Conservation (phyloP, 2,329 filamentous ascomycete genomes). For the Chaetomiaceae sp. region DNA sequence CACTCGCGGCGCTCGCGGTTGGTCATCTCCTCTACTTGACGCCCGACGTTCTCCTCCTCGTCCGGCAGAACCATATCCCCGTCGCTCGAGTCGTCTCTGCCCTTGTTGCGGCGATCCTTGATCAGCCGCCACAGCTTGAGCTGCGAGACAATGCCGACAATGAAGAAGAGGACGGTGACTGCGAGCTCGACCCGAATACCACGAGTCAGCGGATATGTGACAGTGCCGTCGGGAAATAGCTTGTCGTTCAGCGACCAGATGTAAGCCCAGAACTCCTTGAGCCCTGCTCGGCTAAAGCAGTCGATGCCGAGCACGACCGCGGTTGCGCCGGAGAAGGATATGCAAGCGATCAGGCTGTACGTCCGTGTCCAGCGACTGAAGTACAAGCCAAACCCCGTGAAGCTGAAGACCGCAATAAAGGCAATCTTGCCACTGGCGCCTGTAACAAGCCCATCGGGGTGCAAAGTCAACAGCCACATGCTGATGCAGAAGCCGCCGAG, state of each 20-base stretch:
- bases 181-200: slow-evolving; percentile 83
- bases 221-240: slow-evolving; percentile 69
- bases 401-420: slow-evolving; percentile 68
- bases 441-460: slow-evolving; percentile 66
- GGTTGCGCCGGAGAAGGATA: slow-evolving; percentile 77
- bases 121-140: slow-evolving; percentile 80
- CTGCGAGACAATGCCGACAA: slow-evolving; percentile 76
- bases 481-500: slow-evolving; percentile 77
- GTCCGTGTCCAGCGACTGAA: slow-evolving; percentile 72
- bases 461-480: slow-evolving; percentile 85
- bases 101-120: slow-evolving; percentile 53
- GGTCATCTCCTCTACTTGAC: slow-evolving; percentile 57
- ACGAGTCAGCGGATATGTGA: slow-evolving; percentile 77
- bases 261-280: slow-evolving; percentile 96
- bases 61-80: slow-evolving; percentile 47
- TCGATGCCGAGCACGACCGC: slow-evolving; percentile 78
- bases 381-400: slow-evolving; percentile 64
- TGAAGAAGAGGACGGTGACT: slow-evolving; percentile 64
- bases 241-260: slow-evolving; percentile 77
- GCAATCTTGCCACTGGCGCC: slow-evolving; percentile 58
- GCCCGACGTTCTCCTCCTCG: slow-evolving; percentile 65
- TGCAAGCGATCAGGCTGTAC: slow-evolving; percentile 69
- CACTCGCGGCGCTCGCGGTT: slow-evolving; percentile 60
- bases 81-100: slow-evolving; percentile 42
- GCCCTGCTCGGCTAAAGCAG: slow-evolving; percentile 79